These are phyloP conservation scores for Malania oleifera DNA, from an alignment of 164 flowering plant genomes.

Conservation along the genomic window DNA sequence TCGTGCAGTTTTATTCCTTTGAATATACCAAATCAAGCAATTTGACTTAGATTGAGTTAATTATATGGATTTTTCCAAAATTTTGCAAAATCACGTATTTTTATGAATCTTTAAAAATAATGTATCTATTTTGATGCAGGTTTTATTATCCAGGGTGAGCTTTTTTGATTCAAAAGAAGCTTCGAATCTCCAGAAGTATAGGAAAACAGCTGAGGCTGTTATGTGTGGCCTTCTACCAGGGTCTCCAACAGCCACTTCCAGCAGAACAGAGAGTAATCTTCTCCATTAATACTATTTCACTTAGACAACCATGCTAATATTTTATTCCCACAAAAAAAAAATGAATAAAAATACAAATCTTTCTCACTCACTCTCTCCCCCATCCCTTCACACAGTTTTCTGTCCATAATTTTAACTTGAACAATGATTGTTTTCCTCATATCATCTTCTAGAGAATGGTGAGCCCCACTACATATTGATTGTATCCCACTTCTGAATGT, in stretches of 20 bases:
- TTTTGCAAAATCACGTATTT: neutral
- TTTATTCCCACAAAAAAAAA: no score
- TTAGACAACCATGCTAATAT: neutral
- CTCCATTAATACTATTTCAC: conserved; percentile 1
- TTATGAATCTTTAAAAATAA: conserved; percentile 1
- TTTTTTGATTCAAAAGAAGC: conserved; percentile 50
- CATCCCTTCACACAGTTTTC: neutral
- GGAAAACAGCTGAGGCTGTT: conserved; percentile 84
- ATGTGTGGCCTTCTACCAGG: conserved; percentile 89
- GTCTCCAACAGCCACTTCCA: conserved; percentile 83
- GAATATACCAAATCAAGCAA: no score
- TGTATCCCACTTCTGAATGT: no score
- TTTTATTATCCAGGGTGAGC: conserved; percentile 67
- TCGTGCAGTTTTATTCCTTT: neutral
- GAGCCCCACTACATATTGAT: no score
- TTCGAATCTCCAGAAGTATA: conserved; percentile 50
- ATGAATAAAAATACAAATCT: no score
- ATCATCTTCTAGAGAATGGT: no score
- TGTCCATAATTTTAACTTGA: no score
- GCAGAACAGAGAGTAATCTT: conserved; percentile 74
- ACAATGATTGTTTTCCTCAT: no score
- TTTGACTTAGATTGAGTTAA: neutral
- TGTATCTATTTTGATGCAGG: conserved; percentile 45
- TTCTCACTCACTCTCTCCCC: neutral
- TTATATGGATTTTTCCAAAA: neutral